phyloP scores from a whole-genome alignment of 306 rosid genomes.

The Pterocarpus santalinus region DNA sequence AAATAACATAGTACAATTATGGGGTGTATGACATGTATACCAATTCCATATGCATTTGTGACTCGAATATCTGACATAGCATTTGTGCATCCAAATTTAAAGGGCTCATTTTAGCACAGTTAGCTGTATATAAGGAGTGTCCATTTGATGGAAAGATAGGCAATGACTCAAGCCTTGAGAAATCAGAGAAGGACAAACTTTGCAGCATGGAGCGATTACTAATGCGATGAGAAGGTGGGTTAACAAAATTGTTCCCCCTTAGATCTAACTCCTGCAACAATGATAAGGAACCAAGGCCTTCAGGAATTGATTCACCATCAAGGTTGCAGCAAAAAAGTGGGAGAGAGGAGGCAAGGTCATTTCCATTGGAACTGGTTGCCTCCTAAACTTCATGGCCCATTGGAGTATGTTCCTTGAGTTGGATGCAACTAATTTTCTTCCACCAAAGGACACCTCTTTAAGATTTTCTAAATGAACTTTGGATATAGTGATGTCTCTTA shows the following conservation, averaged over 20 bases:
- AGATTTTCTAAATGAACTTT: slow-evolving; percentile 24
- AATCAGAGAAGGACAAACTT: slow-evolving; percentile 26
- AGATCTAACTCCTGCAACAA: slow-evolving; percentile 29
- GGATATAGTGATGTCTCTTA: slow-evolving; percentile 24
- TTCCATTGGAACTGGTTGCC: slow-evolving; percentile 13
- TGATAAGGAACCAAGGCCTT: slow-evolving; percentile 18
- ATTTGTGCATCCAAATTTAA: slow-evolving; percentile 21
- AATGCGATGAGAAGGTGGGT: slow-evolving; percentile 1
- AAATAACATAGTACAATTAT: too few relatives aligned
- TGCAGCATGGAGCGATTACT: slow-evolving; percentile 6
- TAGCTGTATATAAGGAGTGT: not conserved
- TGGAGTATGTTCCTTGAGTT: not conserved
- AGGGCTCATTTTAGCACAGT: slow-evolving; percentile 6
- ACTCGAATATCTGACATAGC: slow-evolving; percentile 16
- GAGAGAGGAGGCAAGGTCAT: slow-evolving; percentile 26
- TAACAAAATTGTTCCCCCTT: slow-evolving; percentile 22
- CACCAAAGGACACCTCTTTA: not conserved
- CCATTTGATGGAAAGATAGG: slow-evolving; percentile 35
- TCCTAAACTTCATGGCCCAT: not conserved
- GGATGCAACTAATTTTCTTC: not conserved
- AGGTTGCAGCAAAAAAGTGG: not conserved
- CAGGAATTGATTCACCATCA: not conserved
- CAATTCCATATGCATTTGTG: not conserved
- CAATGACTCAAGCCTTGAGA: slow-evolving; percentile 23
- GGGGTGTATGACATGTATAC: not conserved